Conservation (phyloP, 2,329 filamentous ascomycete genomes). For the Calonectria hawksworthii region DNA sequence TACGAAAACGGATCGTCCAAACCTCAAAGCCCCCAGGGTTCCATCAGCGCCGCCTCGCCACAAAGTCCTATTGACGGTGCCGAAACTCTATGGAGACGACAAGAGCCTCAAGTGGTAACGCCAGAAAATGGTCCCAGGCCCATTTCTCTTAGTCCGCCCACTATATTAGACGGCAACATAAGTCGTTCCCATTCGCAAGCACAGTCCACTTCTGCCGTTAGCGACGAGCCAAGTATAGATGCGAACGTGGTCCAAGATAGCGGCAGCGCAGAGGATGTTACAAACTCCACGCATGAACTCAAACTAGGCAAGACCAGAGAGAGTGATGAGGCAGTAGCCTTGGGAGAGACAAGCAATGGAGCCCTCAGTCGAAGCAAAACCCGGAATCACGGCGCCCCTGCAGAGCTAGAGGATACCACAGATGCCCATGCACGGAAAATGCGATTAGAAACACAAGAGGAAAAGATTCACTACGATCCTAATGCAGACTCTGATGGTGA, state of each 20-base stretch:
- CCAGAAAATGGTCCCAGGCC: slow-evolving; percentile 26
- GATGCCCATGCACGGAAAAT: slow-evolving; percentile 61
- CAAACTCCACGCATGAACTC: background rate
- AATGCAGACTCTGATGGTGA: slow-evolving; percentile 51
- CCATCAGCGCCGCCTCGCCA: background rate
- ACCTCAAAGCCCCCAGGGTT: background rate
- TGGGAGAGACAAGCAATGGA: slow-evolving; percentile 11
- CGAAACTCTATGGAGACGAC: slow-evolving; percentile 8
- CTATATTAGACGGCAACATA: slow-evolving; percentile 22
- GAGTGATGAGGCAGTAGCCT: background rate
- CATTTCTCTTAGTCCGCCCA: slow-evolving; percentile 37
- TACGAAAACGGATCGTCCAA: background rate
- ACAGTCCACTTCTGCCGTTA: slow-evolving; percentile 26
- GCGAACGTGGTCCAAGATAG: slow-evolving; percentile 5
- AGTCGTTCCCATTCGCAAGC: slow-evolving; percentile 28
- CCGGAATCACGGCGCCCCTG: slow-evolving; percentile 39
- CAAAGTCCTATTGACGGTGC: slow-evolving; percentile 5
- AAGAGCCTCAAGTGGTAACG: background rate
- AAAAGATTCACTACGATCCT: slow-evolving; percentile 64
- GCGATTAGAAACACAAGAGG: slow-evolving; percentile 62
- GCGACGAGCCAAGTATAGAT: slow-evolving; percentile 18
- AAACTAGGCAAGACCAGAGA: background rate
- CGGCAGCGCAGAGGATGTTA: background rate
- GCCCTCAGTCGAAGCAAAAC: slow-evolving; percentile 9
- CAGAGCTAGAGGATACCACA: slow-evolving; percentile 58